phyloP scores from a whole-genome alignment of 108 stramenopile genomes.

The Aurantiochytrium sp. region DNA sequence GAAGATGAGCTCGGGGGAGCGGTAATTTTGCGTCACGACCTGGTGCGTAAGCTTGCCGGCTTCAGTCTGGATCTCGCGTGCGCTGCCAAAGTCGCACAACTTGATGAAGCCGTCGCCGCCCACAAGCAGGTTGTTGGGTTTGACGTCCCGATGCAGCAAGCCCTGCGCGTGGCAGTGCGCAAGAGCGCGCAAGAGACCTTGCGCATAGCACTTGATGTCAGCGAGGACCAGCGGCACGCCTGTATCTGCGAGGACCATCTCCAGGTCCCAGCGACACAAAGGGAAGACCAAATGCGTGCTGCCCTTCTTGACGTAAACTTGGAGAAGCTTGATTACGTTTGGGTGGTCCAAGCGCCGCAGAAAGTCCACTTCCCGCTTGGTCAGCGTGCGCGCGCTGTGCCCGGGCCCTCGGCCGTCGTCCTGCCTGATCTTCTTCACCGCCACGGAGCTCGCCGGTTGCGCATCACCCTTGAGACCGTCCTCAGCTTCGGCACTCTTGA shows the following conservation, averaged over 20 bases:
- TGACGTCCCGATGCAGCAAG: not conserved
- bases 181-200: not conserved
- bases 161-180: not conserved
- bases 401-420: not conserved
- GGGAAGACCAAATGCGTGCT: not conserved
- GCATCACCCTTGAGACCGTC: too few species aligned
- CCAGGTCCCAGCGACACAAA: not conserved
- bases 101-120: not conserved
- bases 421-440: not conserved
- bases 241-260: not conserved
- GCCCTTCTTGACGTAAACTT: not conserved
- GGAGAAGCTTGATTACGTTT: not conserved
- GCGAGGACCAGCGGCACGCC: not conserved
- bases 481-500: too few species aligned
- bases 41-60: not conserved
- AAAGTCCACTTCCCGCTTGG: not conserved
- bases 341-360: not conserved
- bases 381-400: not conserved
- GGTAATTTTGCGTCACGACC: not conserved
- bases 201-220: not conserved
- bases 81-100: not conserved
- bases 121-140: slow-evolving; percentile 4
- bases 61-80: not conserved
- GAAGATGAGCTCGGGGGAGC: not conserved
- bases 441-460: too few species aligned